Base-by-base conservation (phyloP, 2,329 filamentous ascomycete genomes). In the Aspergillus texensis region DNA sequence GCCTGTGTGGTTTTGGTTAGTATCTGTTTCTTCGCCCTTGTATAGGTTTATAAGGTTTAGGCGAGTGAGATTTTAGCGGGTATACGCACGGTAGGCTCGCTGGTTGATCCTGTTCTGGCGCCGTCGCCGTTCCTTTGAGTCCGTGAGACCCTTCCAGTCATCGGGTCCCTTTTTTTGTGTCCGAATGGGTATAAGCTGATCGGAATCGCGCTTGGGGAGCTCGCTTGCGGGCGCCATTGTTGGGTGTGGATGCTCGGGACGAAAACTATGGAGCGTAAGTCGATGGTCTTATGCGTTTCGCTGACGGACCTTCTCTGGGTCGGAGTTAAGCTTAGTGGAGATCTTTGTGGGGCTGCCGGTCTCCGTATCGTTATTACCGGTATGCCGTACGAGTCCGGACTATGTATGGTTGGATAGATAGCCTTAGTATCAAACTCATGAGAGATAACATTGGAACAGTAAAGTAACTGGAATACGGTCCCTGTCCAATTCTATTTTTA, bases 21-120 rank as follows among this genome's bases (percentile, higher is more conserved):
- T 48, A 26, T 48, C 6, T 24, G 2, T 12, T 32, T 28, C 26
- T 41, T 4, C 9, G 6, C 12, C 6, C 9, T n/a, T 54, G 30
- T 16, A 36, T 16, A 46, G 3, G 10, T 46, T 12, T 26, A 26
- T 26, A 46, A 8, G 8, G 24, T 10, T 24, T 30, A 28, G 26
- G 14, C 6, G 12, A 6, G 28, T 32, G 26, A 21, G 48, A 24
- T 21, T n/a, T 50, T 50, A 52, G 48, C 11, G 19, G 48, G 16
- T 6, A 32, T 16, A 65, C 71, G 57, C 61, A 75, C 73, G 65
- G 50, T 64, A 69, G 8, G 72, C 71, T 53, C 70, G 59, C 61
- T 75, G 73, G 28, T 74, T 75, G 26, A 74, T 65, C 19, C 73
- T 65, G 61, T 75, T 75, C 53, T 75, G 73, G 28, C 66, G 62